Evolutionary conservation across 2,329 filamentous ascomycete species (phyloP), one percentile per base, ranked within the genome.

Genomic region (Phaeosphaeria sp.): DNA sequence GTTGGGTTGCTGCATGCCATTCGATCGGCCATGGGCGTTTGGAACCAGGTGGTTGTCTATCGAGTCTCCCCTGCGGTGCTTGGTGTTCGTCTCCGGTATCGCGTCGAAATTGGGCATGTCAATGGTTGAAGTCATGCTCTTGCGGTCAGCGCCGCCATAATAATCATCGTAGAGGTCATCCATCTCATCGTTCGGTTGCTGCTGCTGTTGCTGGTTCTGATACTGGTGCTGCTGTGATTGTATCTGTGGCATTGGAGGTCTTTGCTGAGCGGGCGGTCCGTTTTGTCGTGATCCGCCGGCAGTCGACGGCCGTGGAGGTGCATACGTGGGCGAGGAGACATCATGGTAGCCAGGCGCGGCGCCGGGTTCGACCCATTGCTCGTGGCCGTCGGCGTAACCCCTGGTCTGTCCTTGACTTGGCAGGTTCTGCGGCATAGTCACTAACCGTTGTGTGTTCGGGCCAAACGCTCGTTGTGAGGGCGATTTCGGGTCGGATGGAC

Each of bases 21-120:
- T 59, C 21, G 52, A 50, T 22, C 49, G 48, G 33, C 59, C 30
- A n/a, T 64, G 54, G 15, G 36, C 42, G n/a, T 57, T 57, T 2
- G 70, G 69, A 17, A 65, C 64, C n/a, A 77, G 54, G 53, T 77
- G 74, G 20, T 72, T 63, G n/a, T 77, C 74, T 49, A 77, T 74
- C 1, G 74, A 76, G 56, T 71, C 70, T 3, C 74, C 74, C 61
- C 74, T 65, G n/a, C 74, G 69, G 54, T 75, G 74, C 30, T 59
- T 65, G 30, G 51, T 66, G 40, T 56, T 65, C 6, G 67, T 56
- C 22, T 79, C 72, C n/a, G 80, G 77, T 59, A 84, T 82, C 2
- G 82, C 83, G 67, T 87, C 85, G 64, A 89, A 89, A 63, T 89
- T 84, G 2, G 87, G 87, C 85, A 89, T 88, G 48, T 88, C 86